Evolutionary conservation across 768 basidiomycete species (phyloP), one percentile per base, ranked within the genome.

Genomic region (Serendipita indica): DNA sequence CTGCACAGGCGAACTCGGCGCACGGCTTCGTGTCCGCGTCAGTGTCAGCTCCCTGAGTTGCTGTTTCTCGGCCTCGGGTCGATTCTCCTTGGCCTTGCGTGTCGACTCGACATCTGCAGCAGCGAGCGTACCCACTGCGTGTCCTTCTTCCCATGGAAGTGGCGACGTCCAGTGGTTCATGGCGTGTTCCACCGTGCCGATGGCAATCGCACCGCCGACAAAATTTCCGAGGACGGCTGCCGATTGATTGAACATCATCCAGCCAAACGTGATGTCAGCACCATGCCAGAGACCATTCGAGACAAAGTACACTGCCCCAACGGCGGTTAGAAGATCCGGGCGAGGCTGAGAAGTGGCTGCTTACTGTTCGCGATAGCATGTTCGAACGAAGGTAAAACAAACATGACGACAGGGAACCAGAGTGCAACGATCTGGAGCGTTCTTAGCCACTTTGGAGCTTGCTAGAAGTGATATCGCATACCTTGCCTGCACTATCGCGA

Each of bases 201-300:
- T 61, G 13, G 62, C 58, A 22, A 63, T 18, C 7, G 61, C 61
- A 33, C 63, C 63, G 35, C 63, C 63, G 35, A 63, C 58, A 39
- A 60, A 33, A 39, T 63, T 63, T 18, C 63, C 63, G 18, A 63
- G 58, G 14, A 45, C 61, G 18, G 58, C 63, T 20, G 63, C 63
- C 27, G 62, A 63, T 45, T 63, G 63, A 41, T 63, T 63, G 58
- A 35, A 63, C 33, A 54, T 62, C 35, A 63, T 58, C 18, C 61
- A 58, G 39, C 61, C 63, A 27, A 62, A 49, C 22, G 58, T 63
- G 20, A 49, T 43, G 3, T 61, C 58, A 14, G 63, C 63, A 13
- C 61, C 63, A 54, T 63, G 61, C 58, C 62, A 62, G 28, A 63
- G 37, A 12, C 63, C 63, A 27, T 62, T 61, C 5, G 59, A 59